Percentiles rank a stretch among this genome's conserved stretches.
These are phyloP conservation scores for Wickerhamomyces sp. DNA, from an alignment of 1,139 yeast genomes.

Conservation along the genomic window DNA sequence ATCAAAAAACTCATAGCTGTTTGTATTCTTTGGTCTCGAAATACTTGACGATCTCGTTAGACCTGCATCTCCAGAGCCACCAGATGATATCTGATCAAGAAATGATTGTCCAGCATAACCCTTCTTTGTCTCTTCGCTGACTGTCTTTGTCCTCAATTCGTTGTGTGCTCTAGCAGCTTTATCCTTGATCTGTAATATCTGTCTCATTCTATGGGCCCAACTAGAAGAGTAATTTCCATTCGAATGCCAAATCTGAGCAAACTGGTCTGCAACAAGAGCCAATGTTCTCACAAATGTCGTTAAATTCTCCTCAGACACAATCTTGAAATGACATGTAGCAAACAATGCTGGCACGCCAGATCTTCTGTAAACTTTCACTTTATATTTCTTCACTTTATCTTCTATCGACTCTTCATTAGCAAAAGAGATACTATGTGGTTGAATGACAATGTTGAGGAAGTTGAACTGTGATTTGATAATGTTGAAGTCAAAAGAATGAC, in stretches of 20 bases:
- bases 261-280: constrained; percentile 61
- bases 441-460: constrained; percentile 71
- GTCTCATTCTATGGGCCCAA: constrained; percentile 65
- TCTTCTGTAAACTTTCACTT: constrained; percentile 59
- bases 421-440: constrained; percentile 46
- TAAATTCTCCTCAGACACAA: constrained; percentile 54
- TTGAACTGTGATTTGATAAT: constrained; percentile 75
- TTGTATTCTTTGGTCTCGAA: constrained; percentile 12
- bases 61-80: constrained; percentile 2
- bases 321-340: constrained; percentile 71
- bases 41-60: constrained; percentile 12
- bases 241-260: constrained; percentile 70
- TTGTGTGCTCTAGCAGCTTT: constrained; percentile 30
- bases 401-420: constrained; percentile 4
- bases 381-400: constrained; percentile 30
- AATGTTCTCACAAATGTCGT: constrained; percentile 63
- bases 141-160: constrained; percentile 8
- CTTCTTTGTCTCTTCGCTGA: constrained; percentile 8
- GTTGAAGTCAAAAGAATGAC: constrained; percentile 62
- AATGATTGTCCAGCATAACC: constrained; percentile 18
- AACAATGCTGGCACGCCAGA: constrained; percentile 73
- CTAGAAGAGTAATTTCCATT: constrained; percentile 49
- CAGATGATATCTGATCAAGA: constrained; percentile 16
- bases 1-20: constrained; percentile 25
- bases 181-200: constrained; percentile 44